Conservation (phyloP, 495 filamentous ascomycete species). For the Aspergillus kassunensis region DNA sequence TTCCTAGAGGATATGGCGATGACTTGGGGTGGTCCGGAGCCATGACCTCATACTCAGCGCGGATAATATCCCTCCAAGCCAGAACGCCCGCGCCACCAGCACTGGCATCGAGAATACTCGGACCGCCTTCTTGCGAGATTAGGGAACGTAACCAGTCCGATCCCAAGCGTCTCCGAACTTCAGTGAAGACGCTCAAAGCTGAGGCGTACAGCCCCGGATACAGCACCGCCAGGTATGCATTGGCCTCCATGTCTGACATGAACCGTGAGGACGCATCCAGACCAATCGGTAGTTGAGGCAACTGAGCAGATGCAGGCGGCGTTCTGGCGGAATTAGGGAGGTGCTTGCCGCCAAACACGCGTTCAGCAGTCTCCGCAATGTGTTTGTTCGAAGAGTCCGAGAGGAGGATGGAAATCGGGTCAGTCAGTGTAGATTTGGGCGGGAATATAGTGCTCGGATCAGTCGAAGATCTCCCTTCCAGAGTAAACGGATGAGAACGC, state of each 20-base stretch:
- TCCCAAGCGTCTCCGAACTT: slow-evolving; percentile 82
- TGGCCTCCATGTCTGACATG: slow-evolving; percentile 85
- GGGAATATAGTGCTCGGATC: slow-evolving; percentile 66
- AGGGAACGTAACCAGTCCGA: slow-evolving; percentile 70
- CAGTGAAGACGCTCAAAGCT: slow-evolving; percentile 67
- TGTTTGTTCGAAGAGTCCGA: slow-evolving; percentile 66
- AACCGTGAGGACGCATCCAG: slow-evolving; percentile 64
- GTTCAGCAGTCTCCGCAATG: slow-evolving; percentile 61
- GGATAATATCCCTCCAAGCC: slow-evolving; percentile 79
- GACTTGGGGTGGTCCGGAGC: slow-evolving; percentile 39
- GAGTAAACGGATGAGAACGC: slow-evolving; percentile 61
- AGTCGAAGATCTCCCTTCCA: slow-evolving; percentile 59
- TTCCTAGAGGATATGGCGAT: slow-evolving; percentile 47
- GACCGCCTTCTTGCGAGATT: slow-evolving; percentile 62
- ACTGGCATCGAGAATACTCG: slow-evolving; percentile 80
- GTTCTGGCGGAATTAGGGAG: slow-evolving; percentile 71
- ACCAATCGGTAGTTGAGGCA: slow-evolving; percentile 63
- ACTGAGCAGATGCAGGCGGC: slow-evolving; percentile 40
- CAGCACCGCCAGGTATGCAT: slow-evolving; percentile 72
- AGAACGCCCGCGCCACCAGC: slow-evolving; percentile 77
- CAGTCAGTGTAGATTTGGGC: slow-evolving; percentile 60
- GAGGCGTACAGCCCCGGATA: slow-evolving; percentile 80
- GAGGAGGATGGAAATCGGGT: slow-evolving; percentile 63
- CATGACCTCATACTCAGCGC: slow-evolving; percentile 72
- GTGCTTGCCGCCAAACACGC: slow-evolving; percentile 65